These are phyloP conservation scores for Millerozyma miso DNA, from an alignment of 805 yeast genomes.

Conservation along the genomic window DNA sequence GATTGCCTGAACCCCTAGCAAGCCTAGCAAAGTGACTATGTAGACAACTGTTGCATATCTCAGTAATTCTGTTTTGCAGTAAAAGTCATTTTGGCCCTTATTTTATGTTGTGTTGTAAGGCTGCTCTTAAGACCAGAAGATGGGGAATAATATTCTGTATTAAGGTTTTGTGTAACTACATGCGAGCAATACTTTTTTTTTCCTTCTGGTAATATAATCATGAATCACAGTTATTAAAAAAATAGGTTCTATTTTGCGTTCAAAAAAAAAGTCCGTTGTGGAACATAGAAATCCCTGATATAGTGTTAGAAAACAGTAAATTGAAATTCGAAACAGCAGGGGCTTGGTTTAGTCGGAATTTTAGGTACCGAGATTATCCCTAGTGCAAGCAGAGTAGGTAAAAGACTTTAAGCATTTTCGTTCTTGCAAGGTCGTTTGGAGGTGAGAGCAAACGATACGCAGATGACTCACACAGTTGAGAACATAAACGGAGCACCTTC, in stretches of 20 bases:
- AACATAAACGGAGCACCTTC: slow-evolving; percentile 21
- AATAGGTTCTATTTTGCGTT: not conserved
- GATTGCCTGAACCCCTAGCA: too few relatives aligned
- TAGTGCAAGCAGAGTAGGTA: not conserved
- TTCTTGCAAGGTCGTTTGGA: not conserved
- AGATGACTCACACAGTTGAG: not conserved
- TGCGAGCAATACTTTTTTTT: not conserved
- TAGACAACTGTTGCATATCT: too few relatives aligned
- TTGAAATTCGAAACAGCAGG: not conserved
- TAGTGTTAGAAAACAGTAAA: not conserved
- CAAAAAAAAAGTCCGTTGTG: not conserved
- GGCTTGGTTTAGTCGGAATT: not conserved
- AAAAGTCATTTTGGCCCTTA: too few relatives aligned
- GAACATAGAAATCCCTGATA: not conserved
- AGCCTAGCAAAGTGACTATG: too few relatives aligned
- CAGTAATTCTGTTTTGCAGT: too few relatives aligned
- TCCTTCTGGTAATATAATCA: not conserved
- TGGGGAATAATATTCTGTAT: too few relatives aligned
- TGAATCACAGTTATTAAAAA: not conserved
- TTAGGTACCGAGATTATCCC: not conserved
- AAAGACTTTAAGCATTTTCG: not conserved
- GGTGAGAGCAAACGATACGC: not conserved
- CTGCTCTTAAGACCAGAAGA: too few relatives aligned
- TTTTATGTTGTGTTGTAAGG: too few relatives aligned
- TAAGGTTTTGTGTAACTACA: not conserved